Evolutionary conservation across 2,329 filamentous ascomycete genomes (phyloP), one percentile per base, ranked within the genome.

Genomic region (Botrytis aclada): DNA sequence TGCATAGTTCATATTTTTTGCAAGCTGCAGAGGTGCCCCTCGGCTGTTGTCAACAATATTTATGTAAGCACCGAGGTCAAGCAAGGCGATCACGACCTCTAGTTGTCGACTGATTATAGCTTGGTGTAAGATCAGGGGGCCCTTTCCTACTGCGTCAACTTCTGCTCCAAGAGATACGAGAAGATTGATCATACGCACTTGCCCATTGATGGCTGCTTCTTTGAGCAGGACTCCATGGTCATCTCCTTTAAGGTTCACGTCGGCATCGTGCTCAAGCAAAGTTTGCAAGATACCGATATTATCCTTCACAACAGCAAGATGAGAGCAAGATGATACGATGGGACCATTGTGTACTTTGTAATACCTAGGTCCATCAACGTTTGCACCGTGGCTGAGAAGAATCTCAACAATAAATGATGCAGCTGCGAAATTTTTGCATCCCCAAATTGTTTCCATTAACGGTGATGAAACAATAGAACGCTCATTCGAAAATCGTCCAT

Each of bases 61-160:
- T 58, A 58, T 58, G 8, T 58, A 32, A 10, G 54, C 54, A 32
- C n/a, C 54, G 4, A 58, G 54, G 32, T 58, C 54, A 4, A 58
- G 54, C 16, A 58, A 20, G 4, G 1, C n/a, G 3, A 2, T 2
- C 2, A 56, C 54, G 1, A 4, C 54, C 16, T 56, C 54, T 0
- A 20, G 0, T 32, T 58, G n/a, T 5, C 54, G 0, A 18, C 32
- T 58, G 29, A 32, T 0, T 58, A 58, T 56, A 2, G 54, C 54
- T 56, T 29, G 2, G 1, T 56, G 54, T 10, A 56, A 20, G 0
- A 32, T 4, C 0, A 29, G n/a, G 4, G 1, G 0, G 3, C 14
- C 54, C 32, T 32, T 1, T 0, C 6, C 54, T 56, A 56, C 6
- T 0, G 29, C 14, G 1, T 29, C 5, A 4, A 58, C 14, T 0